Conservation (phyloP, 177 flowering plant species). For the Telopea speciosissima region DNA sequence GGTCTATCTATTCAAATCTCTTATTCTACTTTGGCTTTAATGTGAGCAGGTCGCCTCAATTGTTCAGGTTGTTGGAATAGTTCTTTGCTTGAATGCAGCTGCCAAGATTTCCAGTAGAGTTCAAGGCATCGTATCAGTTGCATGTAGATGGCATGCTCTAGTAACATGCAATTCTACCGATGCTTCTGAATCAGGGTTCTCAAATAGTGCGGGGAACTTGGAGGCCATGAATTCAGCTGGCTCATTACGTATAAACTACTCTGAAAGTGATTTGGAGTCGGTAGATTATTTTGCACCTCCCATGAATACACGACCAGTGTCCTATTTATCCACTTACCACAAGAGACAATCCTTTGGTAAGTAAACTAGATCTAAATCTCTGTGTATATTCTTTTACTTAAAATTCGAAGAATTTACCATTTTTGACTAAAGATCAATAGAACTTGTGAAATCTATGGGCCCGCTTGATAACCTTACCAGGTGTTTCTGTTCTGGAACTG, state of each 20-base stretch:
- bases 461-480: no score
- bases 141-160: slow-evolving; percentile 85
- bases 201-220: slow-evolving; percentile 31
- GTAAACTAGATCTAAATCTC: no score
- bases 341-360: slow-evolving; percentile 84
- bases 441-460: no score
- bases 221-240: slow-evolving; percentile 22
- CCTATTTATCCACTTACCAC: slow-evolving; percentile 62
- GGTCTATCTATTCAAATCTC: neutral
- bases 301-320: slow-evolving; percentile 37
- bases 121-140: slow-evolving; percentile 60
- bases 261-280: slow-evolving; percentile 86
- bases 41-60: slow-evolving; percentile 51
- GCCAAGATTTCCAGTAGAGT: slow-evolving; percentile 87
- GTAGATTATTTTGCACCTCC: slow-evolving; percentile 38
- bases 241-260: slow-evolving; percentile 27
- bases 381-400: no score
- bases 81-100: slow-evolving; percentile 68
- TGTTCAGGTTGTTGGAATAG: slow-evolving; percentile 73
- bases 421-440: no score
- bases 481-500: no score
- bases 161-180: slow-evolving; percentile 46
- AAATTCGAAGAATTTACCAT: slow-evolving; percentile 1
- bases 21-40: neutral
- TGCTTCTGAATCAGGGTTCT: slow-evolving; percentile 20